These are phyloP conservation scores for Sphagnum tenellum DNA, from an alignment of 225 moss, liverwort and hornwort species.

Conservation along the genomic window DNA sequence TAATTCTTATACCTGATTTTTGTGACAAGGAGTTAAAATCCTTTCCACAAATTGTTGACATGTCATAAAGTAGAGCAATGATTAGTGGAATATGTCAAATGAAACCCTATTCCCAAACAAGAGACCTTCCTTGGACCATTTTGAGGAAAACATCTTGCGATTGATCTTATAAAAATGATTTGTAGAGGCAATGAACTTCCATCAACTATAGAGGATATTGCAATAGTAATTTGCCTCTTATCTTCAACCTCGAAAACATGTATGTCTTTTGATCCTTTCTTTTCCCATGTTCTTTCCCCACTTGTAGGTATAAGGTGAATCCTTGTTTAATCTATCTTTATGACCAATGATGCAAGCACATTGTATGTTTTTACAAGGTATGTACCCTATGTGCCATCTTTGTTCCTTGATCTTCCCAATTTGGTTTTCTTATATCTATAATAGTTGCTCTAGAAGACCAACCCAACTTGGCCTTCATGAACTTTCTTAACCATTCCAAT, in stretches of 20 bases:
- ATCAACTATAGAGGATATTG: not conserved
- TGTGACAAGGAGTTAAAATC: not conserved
- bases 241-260: not conserved
- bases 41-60: not conserved
- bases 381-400: not conserved
- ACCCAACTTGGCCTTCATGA: not conserved
- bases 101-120: not conserved
- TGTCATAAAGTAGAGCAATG: not conserved
- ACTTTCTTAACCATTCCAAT: not conserved
- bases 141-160: not conserved
- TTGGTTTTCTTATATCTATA: not conserved
- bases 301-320: not conserved
- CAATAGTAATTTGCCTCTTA: not conserved
- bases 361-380: not conserved
- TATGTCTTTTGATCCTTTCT: not conserved
- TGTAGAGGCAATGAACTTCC: not conserved
- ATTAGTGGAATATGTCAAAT: not conserved
- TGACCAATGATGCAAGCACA: not conserved
- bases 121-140: too few species aligned
- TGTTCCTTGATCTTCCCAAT: not conserved
- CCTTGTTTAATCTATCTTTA: not conserved
- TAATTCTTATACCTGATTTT: not conserved
- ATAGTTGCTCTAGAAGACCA: not conserved
- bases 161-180: not conserved
- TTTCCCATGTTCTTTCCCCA: not conserved